A percentile compares a stretch with the other conserved stretches of the same genome.
Evolutionary conservation across 73 alveolate genomes (phyloP).

Genomic region (Paraurostyla sp.): DNA sequence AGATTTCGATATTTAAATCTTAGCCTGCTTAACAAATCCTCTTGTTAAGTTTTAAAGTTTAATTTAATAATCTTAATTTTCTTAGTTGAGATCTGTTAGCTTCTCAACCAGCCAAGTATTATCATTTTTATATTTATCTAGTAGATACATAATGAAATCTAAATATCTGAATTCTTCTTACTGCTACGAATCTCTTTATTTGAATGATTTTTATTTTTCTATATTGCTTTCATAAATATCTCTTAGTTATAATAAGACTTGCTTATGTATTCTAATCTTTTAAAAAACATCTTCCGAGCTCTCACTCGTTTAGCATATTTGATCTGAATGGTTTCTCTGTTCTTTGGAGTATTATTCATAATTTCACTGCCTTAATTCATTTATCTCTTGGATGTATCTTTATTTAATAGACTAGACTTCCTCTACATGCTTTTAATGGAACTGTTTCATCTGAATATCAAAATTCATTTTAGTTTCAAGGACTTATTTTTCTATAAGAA

Average conservation of each 20-base stretch:
- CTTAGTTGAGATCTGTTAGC: neutral
- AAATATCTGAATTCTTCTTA: neutral
- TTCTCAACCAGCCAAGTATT: slow-evolving; percentile 26
- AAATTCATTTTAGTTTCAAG: neutral
- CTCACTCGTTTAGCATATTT: neutral
- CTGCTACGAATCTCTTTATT: neutral
- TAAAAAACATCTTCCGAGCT: neutral
- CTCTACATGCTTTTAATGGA: neutral
- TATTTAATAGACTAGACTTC: neutral
- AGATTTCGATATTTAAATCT: too few species aligned
- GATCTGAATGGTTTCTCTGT: too few species aligned
- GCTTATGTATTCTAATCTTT: neutral
- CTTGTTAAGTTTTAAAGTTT: neutral
- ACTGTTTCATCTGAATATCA: neutral
- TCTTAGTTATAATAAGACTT: neutral
- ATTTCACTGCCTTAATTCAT: slow-evolving; percentile 40
- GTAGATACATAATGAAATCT: neutral
- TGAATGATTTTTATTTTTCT: neutral
- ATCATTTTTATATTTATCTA: slow-evolving; percentile 18
- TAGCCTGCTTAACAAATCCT: neutral
- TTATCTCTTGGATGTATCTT: neutral
- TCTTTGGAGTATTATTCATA: too few species aligned
- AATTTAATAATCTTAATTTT: neutral
- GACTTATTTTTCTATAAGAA: neutral
- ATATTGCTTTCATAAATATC: neutral